phyloP scores from a whole-genome alignment of 352 stramenopile genomes.

The Pythium brassicae region DNA sequence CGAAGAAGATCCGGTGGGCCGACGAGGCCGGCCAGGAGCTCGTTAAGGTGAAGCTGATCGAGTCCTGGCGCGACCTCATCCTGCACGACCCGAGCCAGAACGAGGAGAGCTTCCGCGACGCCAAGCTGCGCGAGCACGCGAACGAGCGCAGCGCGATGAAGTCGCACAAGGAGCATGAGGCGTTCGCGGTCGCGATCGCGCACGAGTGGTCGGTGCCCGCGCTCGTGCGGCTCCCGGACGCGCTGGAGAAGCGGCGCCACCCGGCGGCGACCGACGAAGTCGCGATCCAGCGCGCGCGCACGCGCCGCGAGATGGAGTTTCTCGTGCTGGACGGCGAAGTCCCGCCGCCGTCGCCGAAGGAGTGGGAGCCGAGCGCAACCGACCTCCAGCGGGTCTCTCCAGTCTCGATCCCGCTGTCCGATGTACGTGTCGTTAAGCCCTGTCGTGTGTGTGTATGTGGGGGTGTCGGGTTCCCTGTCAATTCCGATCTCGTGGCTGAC shows the following conservation, averaged over 20 bases:
- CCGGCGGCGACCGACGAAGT: slow-evolving; percentile 55
- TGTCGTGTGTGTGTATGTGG: background rate
- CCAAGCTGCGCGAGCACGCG: slow-evolving; percentile 81
- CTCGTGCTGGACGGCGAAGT: slow-evolving; percentile 79
- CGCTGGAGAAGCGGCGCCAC: slow-evolving; percentile 30
- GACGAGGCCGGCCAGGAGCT: slow-evolving; percentile 75
- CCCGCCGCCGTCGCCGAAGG: slow-evolving; percentile 67
- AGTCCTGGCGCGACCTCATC: slow-evolving; percentile 82
- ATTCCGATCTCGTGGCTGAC: background rate
- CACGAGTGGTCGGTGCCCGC: slow-evolving; percentile 67
- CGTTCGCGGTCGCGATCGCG: slow-evolving; percentile 37
- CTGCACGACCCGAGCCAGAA: slow-evolving; percentile 47
- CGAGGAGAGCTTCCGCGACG: slow-evolving; percentile 76
- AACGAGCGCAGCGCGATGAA: slow-evolving; percentile 65
- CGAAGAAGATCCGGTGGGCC: slow-evolving; percentile 78
- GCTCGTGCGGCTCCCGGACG: slow-evolving; percentile 58
- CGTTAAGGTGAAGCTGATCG: slow-evolving; percentile 79
- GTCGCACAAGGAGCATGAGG: slow-evolving; percentile 55
- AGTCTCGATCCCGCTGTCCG: slow-evolving; percentile 61
- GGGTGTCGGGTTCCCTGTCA: background rate
- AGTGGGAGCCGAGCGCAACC: slow-evolving; percentile 61
- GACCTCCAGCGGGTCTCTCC: slow-evolving; percentile 54
- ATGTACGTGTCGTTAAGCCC: slow-evolving; percentile 27
- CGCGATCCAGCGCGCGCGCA: slow-evolving; percentile 57
- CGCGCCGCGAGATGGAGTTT: slow-evolving; percentile 79